Evolutionary conservation across 192 early-diverging fungal genomes (phyloP).

Genomic region (Linnemannia exigua): DNA sequence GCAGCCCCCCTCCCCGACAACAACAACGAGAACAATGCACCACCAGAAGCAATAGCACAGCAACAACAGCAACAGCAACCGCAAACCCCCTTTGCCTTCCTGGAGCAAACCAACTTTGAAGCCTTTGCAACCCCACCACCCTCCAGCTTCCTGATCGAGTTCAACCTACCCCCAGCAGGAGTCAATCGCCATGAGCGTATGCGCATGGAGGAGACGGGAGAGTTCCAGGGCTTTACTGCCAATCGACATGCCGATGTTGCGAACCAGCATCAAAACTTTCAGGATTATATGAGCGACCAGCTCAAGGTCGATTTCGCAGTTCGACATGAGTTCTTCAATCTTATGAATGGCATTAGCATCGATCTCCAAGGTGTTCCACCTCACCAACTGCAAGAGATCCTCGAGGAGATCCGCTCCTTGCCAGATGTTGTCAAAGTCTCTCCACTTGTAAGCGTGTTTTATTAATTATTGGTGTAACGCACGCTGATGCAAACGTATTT

Average conservation of each 20-base stretch:
- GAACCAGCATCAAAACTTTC: slow-evolving; percentile 20
- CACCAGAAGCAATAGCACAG: background rate
- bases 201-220: slow-evolving; percentile 17
- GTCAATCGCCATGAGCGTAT: slow-evolving; percentile 16
- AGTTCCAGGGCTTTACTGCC: background rate
- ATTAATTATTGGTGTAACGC: background rate
- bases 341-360: slow-evolving; percentile 48
- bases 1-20: background rate
- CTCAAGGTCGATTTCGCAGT: slow-evolving; percentile 17
- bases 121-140: slow-evolving; percentile 8
- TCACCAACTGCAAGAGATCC: background rate
- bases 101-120: background rate
- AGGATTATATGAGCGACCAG: slow-evolving; percentile 10
- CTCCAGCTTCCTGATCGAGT: slow-evolving; percentile 42
- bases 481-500: background rate
- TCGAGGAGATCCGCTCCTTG: slow-evolving; percentile 24
- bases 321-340: slow-evolving; percentile 43
- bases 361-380: slow-evolving; percentile 20
- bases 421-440: slow-evolving; percentile 41
- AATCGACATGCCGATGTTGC: slow-evolving; percentile 17
- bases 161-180: slow-evolving; percentile 31
- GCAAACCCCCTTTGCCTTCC: background rate
- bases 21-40: background rate
- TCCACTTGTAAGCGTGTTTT: slow-evolving; percentile 21
- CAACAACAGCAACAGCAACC: background rate